A percentile compares a stretch with the other conserved stretches of the same genome.
Evolutionary conservation across 805 yeast species (phyloP).

Genomic region (Starmerella vitae): DNA sequence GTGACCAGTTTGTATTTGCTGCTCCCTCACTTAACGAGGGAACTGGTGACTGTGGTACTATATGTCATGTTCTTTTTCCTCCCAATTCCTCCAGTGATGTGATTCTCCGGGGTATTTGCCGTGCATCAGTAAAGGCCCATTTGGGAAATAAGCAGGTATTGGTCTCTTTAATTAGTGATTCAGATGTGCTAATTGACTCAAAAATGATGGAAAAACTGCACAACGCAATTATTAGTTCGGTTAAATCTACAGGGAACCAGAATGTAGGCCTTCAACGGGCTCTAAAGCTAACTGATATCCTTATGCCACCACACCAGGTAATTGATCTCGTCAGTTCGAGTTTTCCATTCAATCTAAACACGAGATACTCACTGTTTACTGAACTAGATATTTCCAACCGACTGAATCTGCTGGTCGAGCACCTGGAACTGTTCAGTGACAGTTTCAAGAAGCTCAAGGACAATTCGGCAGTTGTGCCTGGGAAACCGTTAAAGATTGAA

Average conservation of each 20-base stretch:
- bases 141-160: not conserved
- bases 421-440: not conserved
- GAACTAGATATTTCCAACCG: conserved; percentile 23
- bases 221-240: conserved; percentile 9
- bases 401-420: conserved; percentile 13
- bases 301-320: conserved; percentile 23
- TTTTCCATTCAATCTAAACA: conserved; percentile 25
- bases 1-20: conserved; percentile 9
- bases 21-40: conserved; percentile 3
- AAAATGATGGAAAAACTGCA: conserved; percentile 13
- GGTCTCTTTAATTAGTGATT: conserved; percentile 6
- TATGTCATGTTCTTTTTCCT: conserved; percentile 16
- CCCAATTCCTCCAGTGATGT: not conserved
- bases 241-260: conserved; percentile 10
- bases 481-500: too few relatives aligned
- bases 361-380: conserved; percentile 24
- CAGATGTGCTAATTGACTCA: not conserved
- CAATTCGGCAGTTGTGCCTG: too few relatives aligned
- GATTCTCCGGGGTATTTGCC: conserved; percentile 14
- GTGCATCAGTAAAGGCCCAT: conserved; percentile 6
- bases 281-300: conserved; percentile 16
- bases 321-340: conserved; percentile 29
- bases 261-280: conserved; percentile 15
- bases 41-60: conserved; percentile 14
- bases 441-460: not conserved